Percentiles rank a stretch among this genome's conserved stretches.
Evolutionary conservation across 108 stramenopile species (phyloP).

Genomic region (Cylindrotheca fusiformis): DNA sequence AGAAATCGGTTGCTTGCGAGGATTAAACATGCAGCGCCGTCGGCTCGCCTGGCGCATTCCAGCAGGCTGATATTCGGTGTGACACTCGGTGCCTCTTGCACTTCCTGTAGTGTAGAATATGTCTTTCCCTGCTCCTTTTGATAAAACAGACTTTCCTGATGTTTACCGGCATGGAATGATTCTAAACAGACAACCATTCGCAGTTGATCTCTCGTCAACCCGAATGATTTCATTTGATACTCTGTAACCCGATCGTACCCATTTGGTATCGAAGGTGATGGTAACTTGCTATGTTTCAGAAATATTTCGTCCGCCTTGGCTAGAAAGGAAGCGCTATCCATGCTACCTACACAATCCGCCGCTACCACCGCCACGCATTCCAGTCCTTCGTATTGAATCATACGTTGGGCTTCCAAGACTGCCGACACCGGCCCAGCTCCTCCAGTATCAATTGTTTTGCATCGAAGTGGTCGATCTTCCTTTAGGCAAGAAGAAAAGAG

Average conservation of each 20-base stretch:
- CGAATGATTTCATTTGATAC: slow-evolving; percentile 25
- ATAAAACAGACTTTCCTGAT: slow-evolving; percentile 26
- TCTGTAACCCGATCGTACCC: slow-evolving; percentile 42
- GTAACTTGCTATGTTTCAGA: slow-evolving; percentile 4
- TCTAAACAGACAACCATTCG: slow-evolving; percentile 30
- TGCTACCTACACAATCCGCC: slow-evolving; percentile 35
- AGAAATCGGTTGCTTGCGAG: slow-evolving; percentile 32
- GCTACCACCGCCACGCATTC: slow-evolving; percentile 42
- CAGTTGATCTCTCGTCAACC: slow-evolving; percentile 42
- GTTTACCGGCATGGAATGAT: slow-evolving; percentile 35
- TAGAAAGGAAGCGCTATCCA: slow-evolving; percentile 27
- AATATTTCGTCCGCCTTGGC: slow-evolving; percentile 29
- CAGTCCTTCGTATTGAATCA: slow-evolving; percentile 33
- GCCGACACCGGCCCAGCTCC: slow-evolving; percentile 46
- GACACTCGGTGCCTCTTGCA: slow-evolving; percentile 18
- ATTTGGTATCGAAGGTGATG: slow-evolving; percentile 33
- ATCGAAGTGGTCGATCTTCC: slow-evolving; percentile 6
- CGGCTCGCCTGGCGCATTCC: slow-evolving; percentile 43
- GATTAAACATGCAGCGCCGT: slow-evolving; percentile 42
- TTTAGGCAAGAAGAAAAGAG: slow-evolving; percentile 9
- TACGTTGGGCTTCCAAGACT: slow-evolving; percentile 32
- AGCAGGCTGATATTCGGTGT: slow-evolving; percentile 32
- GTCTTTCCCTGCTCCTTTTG: slow-evolving; percentile 6
- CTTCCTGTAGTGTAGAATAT: slow-evolving; percentile 15
- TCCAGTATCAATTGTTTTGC: slow-evolving; percentile 40